These are phyloP conservation scores for Baudoinia panamericana DNA, from an alignment of 495 filamentous ascomycete species.

Conservation along the genomic window DNA sequence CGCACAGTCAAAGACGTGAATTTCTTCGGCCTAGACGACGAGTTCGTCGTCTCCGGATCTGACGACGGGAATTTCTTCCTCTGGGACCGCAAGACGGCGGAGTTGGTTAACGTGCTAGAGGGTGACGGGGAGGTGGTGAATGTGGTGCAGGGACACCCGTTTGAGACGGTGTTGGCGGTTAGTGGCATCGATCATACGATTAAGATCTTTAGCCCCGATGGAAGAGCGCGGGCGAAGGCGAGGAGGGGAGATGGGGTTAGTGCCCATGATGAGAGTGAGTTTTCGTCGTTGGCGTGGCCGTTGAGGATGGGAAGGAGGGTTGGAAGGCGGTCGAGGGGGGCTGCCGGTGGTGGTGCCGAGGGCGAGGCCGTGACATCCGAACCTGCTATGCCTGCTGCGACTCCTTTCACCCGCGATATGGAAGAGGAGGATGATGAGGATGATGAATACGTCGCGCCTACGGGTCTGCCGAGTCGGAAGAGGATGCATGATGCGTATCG, in stretches of 20 bases:
- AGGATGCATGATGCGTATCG: slow-evolving; percentile 48
- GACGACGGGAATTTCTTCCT: slow-evolving; percentile 62
- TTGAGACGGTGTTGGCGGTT: slow-evolving; percentile 56
- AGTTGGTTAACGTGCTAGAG: slow-evolving; percentile 55
- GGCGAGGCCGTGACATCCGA: slow-evolving; percentile 5
- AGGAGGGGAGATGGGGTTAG: slow-evolving; percentile 42
- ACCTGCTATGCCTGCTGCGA: too few relatives aligned
- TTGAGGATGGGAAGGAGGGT: slow-evolving; percentile 2
- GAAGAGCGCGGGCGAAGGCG: slow-evolving; percentile 44
- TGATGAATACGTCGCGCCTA: slow-evolving; percentile 21
- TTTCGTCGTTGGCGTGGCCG: slow-evolving; percentile 29
- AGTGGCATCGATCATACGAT: slow-evolving; percentile 65
- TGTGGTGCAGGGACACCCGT: slow-evolving; percentile 60
- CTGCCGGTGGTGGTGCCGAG: background rate
- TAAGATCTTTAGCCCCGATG: slow-evolving; percentile 62
- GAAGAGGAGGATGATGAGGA: slow-evolving; percentile 18
- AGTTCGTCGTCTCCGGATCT: slow-evolving; percentile 61
- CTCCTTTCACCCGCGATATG: background rate
- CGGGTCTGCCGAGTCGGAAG: slow-evolving; percentile 43
- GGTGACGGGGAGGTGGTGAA: slow-evolving; percentile 65
- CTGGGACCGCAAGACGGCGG: slow-evolving; percentile 50
- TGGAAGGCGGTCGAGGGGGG: background rate
- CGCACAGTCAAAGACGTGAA: slow-evolving; percentile 67
- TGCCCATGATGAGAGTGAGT: slow-evolving; percentile 26
- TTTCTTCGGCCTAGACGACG: slow-evolving; percentile 57